Base-by-base conservation (phyloP, 768 basidiomycete genomes). In the Podaxis sp. region DNA sequence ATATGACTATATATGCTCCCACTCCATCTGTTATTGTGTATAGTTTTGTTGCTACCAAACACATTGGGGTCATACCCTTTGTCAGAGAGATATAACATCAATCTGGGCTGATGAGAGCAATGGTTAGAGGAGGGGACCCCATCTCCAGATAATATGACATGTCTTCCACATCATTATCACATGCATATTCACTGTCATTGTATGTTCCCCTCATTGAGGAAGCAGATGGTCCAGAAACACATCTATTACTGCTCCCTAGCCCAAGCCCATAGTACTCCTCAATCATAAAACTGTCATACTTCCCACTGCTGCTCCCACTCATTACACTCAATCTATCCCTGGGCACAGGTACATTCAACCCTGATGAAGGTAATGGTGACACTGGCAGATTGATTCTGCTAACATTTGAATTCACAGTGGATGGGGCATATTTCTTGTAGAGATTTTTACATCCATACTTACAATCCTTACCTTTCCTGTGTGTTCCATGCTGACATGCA, bases 1-100 rank as follows among this genome's bases (percentile, higher is more conserved):
- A 73, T 70, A 7, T 82, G 80, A 64, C 81, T 80, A 67, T 85
- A 82, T 55, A 81, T 72, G 70, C 78, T 79, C 64, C 72, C 78
- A 55, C 79, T 81, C 74, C 78, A 82, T 54, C 79, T 76, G 62
- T 76, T 77, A 19, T 58, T 55, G 37, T 58, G 55, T n/a, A 27
- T 29, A 19, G 58, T 51, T 24, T 37, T 25, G 24, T 25, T 25
- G 24, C 24, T 25, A 25, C 24, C 24, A 25, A 25, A 25, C 2
- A 25, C 24, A 25, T 25, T 40, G 17, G 17, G 51, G 33, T 50
- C 46, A 13, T 38, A 8, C 24, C 40, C 53, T 5, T 57, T 50
- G 12, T 53, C 57, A 24, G 57, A 59, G 6, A 53, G 36, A 41
- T 46, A 53, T n/a, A 57, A 12, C 25, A 55, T 56, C 25, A 49